Evolutionary conservation across 768 basidiomycete species (phyloP).

Genomic region (Fomitopsis serialis): DNA sequence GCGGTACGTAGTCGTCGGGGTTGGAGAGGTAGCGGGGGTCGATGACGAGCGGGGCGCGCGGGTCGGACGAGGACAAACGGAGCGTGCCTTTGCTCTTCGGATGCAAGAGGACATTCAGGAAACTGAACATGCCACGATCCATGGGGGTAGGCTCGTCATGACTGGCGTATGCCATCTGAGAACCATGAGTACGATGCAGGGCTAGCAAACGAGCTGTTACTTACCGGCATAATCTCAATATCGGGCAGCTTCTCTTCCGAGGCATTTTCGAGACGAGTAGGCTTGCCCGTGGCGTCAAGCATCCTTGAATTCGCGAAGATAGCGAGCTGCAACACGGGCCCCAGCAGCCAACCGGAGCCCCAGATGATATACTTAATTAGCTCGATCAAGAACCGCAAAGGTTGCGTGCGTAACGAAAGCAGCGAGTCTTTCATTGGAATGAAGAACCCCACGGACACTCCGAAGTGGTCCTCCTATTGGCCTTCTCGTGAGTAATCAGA

Average conservation of each 20-base stretch:
- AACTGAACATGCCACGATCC: slow-evolving; percentile 9
- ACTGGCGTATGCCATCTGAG: slow-evolving; percentile 16
- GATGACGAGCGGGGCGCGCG: slow-evolving; percentile 22
- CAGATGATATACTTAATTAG: slow-evolving; percentile 27
- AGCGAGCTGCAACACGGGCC: slow-evolving; percentile 25
- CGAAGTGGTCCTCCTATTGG: slow-evolving; percentile 34
- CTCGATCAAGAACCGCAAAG: slow-evolving; percentile 24
- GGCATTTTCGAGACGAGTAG: slow-evolving; percentile 7
- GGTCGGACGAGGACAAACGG: slow-evolving; percentile 24
- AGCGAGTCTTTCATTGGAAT: slow-evolving; percentile 29
- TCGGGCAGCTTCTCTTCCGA: slow-evolving; percentile 28
- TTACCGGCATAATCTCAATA: slow-evolving; percentile 33
- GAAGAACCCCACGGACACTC: slow-evolving; percentile 28
- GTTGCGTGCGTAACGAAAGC: slow-evolving; percentile 19
- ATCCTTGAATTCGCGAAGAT: slow-evolving; percentile 27
- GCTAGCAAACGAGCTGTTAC: not conserved
- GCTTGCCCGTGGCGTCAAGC: slow-evolving; percentile 16
- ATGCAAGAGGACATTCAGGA: slow-evolving; percentile 20
- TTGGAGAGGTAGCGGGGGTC: slow-evolving; percentile 27
- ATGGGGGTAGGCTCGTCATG: slow-evolving; percentile 1
- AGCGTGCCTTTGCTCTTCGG: slow-evolving; percentile 21
- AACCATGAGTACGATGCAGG: not conserved
- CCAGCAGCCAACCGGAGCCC: slow-evolving; percentile 29
- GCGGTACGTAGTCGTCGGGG: slow-evolving; percentile 18
- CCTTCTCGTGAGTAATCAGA: not conserved